Base-by-base conservation (phyloP, 2,329 filamentous ascomycete genomes). In the Cercospora berteroae region DNA sequence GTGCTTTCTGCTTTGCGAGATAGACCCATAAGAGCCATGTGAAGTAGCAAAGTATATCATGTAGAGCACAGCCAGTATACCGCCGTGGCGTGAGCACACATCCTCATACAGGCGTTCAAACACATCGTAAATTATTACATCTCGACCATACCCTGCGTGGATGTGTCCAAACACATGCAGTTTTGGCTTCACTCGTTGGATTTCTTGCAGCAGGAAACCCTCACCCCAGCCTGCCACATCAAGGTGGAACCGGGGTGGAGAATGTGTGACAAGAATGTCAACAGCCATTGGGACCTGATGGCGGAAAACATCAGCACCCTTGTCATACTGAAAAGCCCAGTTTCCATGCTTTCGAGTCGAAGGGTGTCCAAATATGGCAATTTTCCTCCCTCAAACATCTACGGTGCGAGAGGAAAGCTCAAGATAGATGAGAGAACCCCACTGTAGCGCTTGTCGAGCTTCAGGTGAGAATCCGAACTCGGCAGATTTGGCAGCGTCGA, bases 291-390 rank as follows among this genome's bases (percentile, higher is more conserved):
- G 60, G 4, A 64, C 60, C 12, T 69, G 55, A 8, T 65, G 13
- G n/a, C 65, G 64, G 64, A 68, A 74, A 5, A 60, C 77, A 55
- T 82, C 72, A 5, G 67, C 52, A 13, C 68, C 44, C 2, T 61
- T 67, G 1, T 74, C 70, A 66, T 83, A 82, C 69, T 83, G 81
- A 63, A 83, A 84, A 0, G 80, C 78, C 78, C 78, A 82, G 29
- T 66, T 60, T 84, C 92, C 81, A 90, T 89, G 42, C 88, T 85
- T 25, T 81, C 79, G 63, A 87, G 87, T 29, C 90, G 90, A 75
- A 1, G 92, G 91, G 0, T 89, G 89, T 7, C 94, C 93, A 79
- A 92, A 96, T 67, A 97, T 81, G 59, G 84, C 88, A 65, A 94
- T 79, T 20, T 80, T 82, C 60, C 90, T 84, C 5, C 83, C 83